Conservation (phyloP, 257 asterid species). For the Rhazya stricta region DNA sequence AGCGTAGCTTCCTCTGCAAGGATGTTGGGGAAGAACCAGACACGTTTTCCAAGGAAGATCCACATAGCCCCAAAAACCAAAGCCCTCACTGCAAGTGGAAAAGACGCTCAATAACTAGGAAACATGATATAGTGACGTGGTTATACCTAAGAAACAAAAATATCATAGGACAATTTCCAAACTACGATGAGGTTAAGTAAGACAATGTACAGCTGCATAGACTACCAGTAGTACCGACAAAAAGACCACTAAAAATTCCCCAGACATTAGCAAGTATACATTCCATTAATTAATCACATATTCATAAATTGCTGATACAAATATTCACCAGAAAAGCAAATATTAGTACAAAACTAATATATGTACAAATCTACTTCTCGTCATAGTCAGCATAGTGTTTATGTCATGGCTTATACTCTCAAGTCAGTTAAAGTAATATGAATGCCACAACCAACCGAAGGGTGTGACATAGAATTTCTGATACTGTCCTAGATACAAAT, state of each 20-base stretch:
- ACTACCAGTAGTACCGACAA: not conserved
- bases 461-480: not conserved
- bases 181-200: not conserved
- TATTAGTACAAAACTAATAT: not conserved
- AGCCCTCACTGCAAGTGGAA: slow-evolving; percentile 66
- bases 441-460: not conserved
- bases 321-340: not conserved
- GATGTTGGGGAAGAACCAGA: slow-evolving; percentile 97
- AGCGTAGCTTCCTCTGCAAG: slow-evolving; percentile 99
- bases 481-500: not conserved
- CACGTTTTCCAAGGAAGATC: slow-evolving; percentile 80
- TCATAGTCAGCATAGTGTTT: not conserved
- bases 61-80: slow-evolving; percentile 69
- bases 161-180: not conserved
- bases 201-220: not conserved
- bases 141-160: not conserved
- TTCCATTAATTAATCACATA: not conserved
- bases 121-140: not conserved
- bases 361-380: not conserved
- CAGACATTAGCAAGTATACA: not conserved
- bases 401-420: not conserved
- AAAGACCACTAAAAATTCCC: not conserved
- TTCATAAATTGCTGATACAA: not conserved
- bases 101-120: not conserved
- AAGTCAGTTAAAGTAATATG: not conserved